Conservation (phyloP, 805 yeast genomes). For the Huiozyma naganishii region DNA sequence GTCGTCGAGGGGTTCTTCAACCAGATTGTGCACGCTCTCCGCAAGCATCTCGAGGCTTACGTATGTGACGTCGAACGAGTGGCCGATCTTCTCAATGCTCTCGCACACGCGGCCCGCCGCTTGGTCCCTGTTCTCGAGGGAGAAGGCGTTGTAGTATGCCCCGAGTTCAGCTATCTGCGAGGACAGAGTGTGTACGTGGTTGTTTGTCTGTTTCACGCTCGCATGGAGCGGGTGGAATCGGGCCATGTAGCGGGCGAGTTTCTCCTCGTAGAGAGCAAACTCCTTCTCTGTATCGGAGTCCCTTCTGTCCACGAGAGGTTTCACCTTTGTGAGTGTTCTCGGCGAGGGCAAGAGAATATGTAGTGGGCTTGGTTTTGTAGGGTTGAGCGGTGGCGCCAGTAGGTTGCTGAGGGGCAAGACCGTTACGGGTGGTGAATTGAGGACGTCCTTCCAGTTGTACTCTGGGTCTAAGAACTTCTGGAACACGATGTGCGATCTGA, state of each 20-base stretch:
- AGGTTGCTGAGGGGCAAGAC: conserved; percentile 42
- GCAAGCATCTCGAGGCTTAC: conserved; percentile 38
- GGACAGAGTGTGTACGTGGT: conserved; percentile 43
- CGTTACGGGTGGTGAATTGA: conserved; percentile 44
- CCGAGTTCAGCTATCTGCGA: conserved; percentile 70
- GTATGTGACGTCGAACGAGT: conserved; percentile 66
- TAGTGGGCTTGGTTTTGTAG: conserved; percentile 44
- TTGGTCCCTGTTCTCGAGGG: conserved; percentile 40
- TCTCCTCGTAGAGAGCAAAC: conserved; percentile 24
- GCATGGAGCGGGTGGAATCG: conserved; percentile 19
- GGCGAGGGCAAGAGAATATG: conserved; percentile 59
- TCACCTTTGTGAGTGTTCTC: conserved; percentile 33
- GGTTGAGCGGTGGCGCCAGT: conserved; percentile 51
- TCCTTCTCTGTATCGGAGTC: neutral
- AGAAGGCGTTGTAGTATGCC: conserved; percentile 50
- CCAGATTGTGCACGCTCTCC: conserved; percentile 29
- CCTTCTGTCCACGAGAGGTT: neutral
- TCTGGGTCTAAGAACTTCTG: conserved; percentile 78
- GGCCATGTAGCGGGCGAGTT: conserved; percentile 29
- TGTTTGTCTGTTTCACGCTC: conserved; percentile 19
- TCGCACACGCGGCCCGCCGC: conserved; percentile 27
- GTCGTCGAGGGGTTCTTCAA: conserved; percentile 32
- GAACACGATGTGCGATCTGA: conserved; percentile 53
- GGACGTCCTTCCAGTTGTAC: conserved; percentile 71
- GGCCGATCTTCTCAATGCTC: conserved; percentile 71